Evolutionary conservation across 2,329 filamentous ascomycete genomes (phyloP).

Genomic region (Fusarium transvaalense): DNA sequence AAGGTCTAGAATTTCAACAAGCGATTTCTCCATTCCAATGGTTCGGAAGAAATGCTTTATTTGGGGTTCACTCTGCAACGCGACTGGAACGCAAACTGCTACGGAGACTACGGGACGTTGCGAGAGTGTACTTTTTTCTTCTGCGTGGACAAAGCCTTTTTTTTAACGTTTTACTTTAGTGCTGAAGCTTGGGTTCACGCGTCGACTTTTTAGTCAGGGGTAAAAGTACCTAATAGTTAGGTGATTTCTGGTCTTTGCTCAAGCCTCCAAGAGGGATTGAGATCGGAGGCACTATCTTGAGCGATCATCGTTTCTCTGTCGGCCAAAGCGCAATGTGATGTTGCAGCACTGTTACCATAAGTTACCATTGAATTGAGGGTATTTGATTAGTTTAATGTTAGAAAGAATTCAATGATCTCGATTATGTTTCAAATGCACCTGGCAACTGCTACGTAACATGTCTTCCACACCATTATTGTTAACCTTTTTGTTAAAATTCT

Average conservation of each 20-base stretch:
- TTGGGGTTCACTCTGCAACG: constrained; percentile 31
- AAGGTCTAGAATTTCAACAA: constrained; percentile 20
- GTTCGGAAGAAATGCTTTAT: constrained; percentile 8
- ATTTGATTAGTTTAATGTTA: constrained; percentile 8
- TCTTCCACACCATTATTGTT: not conserved
- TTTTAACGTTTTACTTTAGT: constrained; percentile 39
- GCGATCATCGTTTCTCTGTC: not conserved
- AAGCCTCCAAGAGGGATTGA: constrained; percentile 15
- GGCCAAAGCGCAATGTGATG: not conserved
- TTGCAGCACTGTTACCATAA: constrained; percentile 4
- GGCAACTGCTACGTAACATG: not conserved
- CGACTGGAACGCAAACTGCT: constrained; percentile 34
- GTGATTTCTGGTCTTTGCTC: constrained; percentile 9
- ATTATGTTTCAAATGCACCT: constrained; percentile 22
- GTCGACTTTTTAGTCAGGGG: constrained; percentile 26
- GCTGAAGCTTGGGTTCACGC: constrained; percentile 31
- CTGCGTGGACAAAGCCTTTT: constrained; percentile 24
- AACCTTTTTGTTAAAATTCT: not conserved
- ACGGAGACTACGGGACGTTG: constrained; percentile 44
- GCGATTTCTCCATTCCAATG: constrained; percentile 16
- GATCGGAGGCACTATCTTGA: constrained; percentile 2
- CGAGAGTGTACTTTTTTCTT: constrained; percentile 31
- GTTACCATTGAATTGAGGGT: not conserved
- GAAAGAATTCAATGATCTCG: constrained; percentile 24
- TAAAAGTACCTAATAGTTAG: no score